Evolutionary conservation across 169 alveolate species (phyloP), one percentile per base, ranked within the genome.

Genomic region (Plasmodium inui): DNA sequence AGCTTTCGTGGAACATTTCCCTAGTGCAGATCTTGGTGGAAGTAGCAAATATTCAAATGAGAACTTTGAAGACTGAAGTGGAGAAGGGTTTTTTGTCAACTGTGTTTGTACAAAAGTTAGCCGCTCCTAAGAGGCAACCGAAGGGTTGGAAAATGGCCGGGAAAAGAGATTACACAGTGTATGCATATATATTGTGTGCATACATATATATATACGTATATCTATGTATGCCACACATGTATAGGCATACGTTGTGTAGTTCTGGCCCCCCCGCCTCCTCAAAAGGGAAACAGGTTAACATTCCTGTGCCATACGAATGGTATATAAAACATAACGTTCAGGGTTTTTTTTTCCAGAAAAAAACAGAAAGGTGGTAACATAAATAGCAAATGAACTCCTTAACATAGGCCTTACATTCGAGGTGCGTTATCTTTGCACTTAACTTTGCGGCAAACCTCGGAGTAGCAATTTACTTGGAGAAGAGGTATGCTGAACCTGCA

Each of bases 11-110:
- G 98, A 97, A 96, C 98, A 92, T 97, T 94, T 73, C 95, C 96
- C 97, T 96, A 97, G 99, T 97, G 99, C 98, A 97, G 99, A 97
- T 97, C 98, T 97, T 98, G 99, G 98, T 97, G 98, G 98, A 96
- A 96, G 98, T 98, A 98, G 98, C 98, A 97, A 97, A 80, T 97
- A 97, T 97, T 97, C 98, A 96, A 96, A 95, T 96, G 98, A 97
- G 97, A 97, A 96, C 98, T 96, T 97, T 97, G 98, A 97, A 97
- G 98, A 95, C 98, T 97, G 98, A 97, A 96, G 98, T 97, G 98
- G 98, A 97, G 98, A 97, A 98, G 98, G 99, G 97, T 97, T 96
- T 98, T 98, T 96, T 94, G 98, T 86, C 97, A 96, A 97, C 98
- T 96, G 98, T 97, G 96, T 78, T 96, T 97, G 99, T 96, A 95